Conservation (phyloP, 2,329 filamentous ascomycete genomes). For the Epichloe aotearoae region DNA sequence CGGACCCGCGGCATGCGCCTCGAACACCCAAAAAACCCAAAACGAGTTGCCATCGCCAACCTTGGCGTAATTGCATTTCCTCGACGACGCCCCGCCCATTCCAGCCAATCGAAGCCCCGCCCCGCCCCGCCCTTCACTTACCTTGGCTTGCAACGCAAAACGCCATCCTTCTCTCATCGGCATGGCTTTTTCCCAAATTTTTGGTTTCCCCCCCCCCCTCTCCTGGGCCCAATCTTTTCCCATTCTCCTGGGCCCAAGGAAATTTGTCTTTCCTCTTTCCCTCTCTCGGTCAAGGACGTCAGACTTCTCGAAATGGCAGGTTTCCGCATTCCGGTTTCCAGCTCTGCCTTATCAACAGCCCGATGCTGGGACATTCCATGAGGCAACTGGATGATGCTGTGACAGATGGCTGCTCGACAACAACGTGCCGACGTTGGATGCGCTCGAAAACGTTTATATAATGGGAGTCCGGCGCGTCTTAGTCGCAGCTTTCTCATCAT, state of each 20-base stretch:
- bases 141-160: not conserved
- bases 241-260: too few relatives aligned
- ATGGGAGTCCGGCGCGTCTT: not conserved
- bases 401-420: too few relatives aligned
- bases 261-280: not conserved
- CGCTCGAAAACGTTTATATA: not conserved
- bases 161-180: not conserved
- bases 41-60: too few relatives aligned
- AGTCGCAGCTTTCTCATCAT: not conserved
- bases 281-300: not conserved
- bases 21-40: too few relatives aligned
- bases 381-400: not conserved
- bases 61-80: too few relatives aligned
- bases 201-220: conserved; percentile 8
- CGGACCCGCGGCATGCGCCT: too few relatives aligned
- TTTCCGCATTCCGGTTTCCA: not conserved
- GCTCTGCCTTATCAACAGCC: not conserved
- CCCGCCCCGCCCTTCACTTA: too few relatives aligned
- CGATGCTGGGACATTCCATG: not conserved
- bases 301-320: not conserved
- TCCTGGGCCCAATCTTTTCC: too few relatives aligned
- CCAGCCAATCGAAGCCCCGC: not conserved
- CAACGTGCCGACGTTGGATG: not conserved
- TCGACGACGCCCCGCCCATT: not conserved
- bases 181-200: not conserved